A percentile compares a stretch with the other conserved stretches of the same genome.
phyloP scores from a whole-genome alignment of 768 basidiomycete species.

The Tylopilus rubrobrunneus region DNA sequence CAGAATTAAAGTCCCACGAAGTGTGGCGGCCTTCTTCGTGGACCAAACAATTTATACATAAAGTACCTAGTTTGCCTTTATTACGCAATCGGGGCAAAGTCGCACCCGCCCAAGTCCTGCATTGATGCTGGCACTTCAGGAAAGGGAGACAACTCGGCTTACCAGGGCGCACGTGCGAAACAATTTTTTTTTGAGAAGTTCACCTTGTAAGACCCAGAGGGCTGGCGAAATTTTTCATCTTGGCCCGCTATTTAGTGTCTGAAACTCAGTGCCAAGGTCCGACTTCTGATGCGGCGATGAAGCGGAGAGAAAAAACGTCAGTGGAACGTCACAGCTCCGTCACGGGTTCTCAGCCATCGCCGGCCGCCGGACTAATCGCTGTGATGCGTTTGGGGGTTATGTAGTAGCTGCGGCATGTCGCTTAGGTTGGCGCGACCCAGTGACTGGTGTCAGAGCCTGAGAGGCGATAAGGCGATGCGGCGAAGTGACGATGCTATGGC shows the following conservation, averaged over 20 bases:
- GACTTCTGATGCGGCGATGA: slow-evolving; percentile 8
- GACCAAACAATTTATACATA: neutral
- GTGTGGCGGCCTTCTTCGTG: slow-evolving; percentile 8
- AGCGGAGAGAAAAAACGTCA: slow-evolving; percentile 4
- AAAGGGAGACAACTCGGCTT: neutral
- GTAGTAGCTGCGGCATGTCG: neutral
- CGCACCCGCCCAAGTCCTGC: slow-evolving; percentile 1
- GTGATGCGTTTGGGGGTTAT: neutral
- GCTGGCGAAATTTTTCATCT: neutral
- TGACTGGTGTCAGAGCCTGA: too few relatives aligned
- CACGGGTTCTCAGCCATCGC: neutral
- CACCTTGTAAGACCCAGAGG: neutral
- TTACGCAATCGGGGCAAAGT: slow-evolving; percentile 2
- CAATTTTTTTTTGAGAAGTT: neutral
- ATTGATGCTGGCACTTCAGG: neutral
- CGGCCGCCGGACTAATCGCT: neutral
- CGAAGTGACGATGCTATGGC: neutral
- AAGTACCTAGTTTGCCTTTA: neutral
- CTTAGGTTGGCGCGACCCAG: too few relatives aligned
- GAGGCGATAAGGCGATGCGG: too few relatives aligned
- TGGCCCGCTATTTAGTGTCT: neutral
- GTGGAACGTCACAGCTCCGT: neutral
- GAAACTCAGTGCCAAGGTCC: slow-evolving; percentile 1
- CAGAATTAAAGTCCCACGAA: neutral
- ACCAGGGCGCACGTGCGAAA: neutral